Conservation (phyloP, 331 rosid genomes). For the Acacia concinna region DNA sequence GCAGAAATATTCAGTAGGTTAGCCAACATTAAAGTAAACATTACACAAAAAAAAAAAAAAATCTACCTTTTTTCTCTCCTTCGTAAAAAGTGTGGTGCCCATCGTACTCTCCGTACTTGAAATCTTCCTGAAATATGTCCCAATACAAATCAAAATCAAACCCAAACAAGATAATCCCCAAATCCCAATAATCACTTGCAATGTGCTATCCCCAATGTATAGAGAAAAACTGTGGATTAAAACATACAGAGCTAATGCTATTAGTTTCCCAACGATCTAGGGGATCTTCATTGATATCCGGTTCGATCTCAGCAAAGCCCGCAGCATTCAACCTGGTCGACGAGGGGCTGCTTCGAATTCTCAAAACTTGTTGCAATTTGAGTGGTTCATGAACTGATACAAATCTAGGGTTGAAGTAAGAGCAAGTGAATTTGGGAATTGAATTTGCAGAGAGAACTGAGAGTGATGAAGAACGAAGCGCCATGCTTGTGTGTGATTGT, state of each 20-base stretch:
- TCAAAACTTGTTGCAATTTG: slow-evolving; percentile 32
- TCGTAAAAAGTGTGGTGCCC: slow-evolving; percentile 82
- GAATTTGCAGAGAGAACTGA: slow-evolving; percentile 43
- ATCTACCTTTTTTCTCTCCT: slow-evolving; percentile 59
- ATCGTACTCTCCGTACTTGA: slow-evolving; percentile 71
- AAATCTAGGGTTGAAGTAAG: not conserved
- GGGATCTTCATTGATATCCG: slow-evolving; percentile 84
- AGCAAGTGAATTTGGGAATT: slow-evolving; percentile 44
- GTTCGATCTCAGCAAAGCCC: slow-evolving; percentile 71
- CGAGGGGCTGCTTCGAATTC: slow-evolving; percentile 17
- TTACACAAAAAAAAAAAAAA: not conserved
- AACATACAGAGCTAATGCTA: slow-evolving; percentile 58
- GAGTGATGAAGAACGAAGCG: slow-evolving; percentile 53
- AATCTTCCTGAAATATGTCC: slow-evolving; percentile 66
- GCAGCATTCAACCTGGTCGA: slow-evolving; percentile 48
- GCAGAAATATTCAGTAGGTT: not conserved
- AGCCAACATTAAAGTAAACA: not conserved
- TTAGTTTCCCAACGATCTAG: slow-evolving; percentile 58
- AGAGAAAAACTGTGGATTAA: not conserved
- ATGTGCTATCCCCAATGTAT: not conserved
- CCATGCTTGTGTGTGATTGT: slow-evolving; percentile 38
- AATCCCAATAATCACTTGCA: not conserved
- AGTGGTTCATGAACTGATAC: not conserved
- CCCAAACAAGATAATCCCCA: not conserved
- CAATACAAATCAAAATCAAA: slow-evolving; percentile 24